These are phyloP conservation scores for Lipomyces oligophaga DNA, from an alignment of 805 yeast species.

Conservation along the genomic window DNA sequence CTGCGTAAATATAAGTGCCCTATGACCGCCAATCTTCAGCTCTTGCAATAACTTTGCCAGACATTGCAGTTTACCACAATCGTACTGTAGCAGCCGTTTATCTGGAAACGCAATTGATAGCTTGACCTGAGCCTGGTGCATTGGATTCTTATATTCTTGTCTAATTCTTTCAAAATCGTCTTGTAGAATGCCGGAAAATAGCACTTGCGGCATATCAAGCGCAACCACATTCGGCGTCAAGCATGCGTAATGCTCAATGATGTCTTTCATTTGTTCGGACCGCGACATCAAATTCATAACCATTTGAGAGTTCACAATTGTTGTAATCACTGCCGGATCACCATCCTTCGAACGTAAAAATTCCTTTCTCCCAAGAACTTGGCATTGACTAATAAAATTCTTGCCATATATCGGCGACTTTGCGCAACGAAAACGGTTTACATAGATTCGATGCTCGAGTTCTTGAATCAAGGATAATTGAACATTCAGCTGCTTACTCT, in stretches of 20 bases:
- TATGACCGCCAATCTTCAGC: conserved; percentile 79
- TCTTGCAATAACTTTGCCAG: conserved; percentile 71
- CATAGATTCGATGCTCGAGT: conserved; percentile 54
- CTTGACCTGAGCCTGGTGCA: conserved; percentile 81
- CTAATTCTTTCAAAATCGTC: conserved; percentile 14
- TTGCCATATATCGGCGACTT: conserved; percentile 64
- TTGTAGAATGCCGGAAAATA: conserved; percentile 35
- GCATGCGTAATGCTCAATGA: conserved; percentile 72
- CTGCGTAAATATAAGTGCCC: conserved; percentile 94
- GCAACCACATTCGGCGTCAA: conserved; percentile 85
- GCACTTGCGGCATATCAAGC: conserved; percentile 51
- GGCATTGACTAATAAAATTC: conserved; percentile 8
- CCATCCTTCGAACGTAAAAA: background rate
- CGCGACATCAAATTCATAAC: conserved; percentile 34
- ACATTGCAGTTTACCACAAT: conserved; percentile 93
- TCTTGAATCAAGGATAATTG: conserved; percentile 51
- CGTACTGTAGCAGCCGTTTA: conserved; percentile 84
- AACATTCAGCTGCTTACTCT: conserved; percentile 50
- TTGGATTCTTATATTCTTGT: conserved; percentile 44
- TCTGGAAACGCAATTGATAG: conserved; percentile 94
- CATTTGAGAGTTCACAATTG: conserved; percentile 7
- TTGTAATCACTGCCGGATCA: conserved; percentile 9
- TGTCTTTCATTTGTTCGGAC: conserved; percentile 42
- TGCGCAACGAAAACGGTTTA: conserved; percentile 63
- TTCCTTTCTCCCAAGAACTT: background rate